Evolutionary conservation across 2,329 filamentous ascomycete species (phyloP), one percentile per base, ranked within the genome.

Genomic region (Sporothrix pseudoabietina): DNA sequence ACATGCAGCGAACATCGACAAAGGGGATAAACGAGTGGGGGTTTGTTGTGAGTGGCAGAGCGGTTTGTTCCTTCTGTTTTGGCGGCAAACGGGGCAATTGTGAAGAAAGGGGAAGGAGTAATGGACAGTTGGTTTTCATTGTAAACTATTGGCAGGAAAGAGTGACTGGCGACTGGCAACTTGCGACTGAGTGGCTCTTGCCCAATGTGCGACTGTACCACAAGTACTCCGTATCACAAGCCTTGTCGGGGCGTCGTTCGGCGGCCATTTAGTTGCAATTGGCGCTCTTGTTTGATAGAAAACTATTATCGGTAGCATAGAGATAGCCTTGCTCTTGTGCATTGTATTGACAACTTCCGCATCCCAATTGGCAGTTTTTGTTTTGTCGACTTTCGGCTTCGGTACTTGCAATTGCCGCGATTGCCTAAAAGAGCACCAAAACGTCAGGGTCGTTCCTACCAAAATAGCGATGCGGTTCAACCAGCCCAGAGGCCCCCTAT

Each of bases 391-490:
- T 59, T 35, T 65, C 68, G 68, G 59, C 63, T 74, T 74, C 72
- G 72, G 72, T 30, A 69, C 47, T 71, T 74, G 63, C 72, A 74
- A 74, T 41, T 74, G 72, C 72, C 72, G 72, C 4, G 30, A 39
- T 32, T 49, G 26, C 44, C 49, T 71, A 71, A 73, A 66, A 44
- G 9, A 63, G 61, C 52, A 52, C 47, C 32, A 30, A 6, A 30
- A 55, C 66, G 52, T 39, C 66, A 54, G 66, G 44, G 66, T 69
- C 47, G 63, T 54, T 32, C 44, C 22, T 69, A 32, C 65, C 65
- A 39, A 65, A 66, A 47, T 30, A 59, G 39, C n/a, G 39, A 65
- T 44, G 57, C n/a, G n/a, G 41, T 55, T 22, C 52, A 3, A 16
- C 44, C 44, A 49, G 44, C 52, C 22, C 52, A 55, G 22, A 54